A percentile compares a stretch with the other conserved stretches of the same genome.
Conservation (phyloP, 441 rosid species). For the Bruguiera hainesii region DNA sequence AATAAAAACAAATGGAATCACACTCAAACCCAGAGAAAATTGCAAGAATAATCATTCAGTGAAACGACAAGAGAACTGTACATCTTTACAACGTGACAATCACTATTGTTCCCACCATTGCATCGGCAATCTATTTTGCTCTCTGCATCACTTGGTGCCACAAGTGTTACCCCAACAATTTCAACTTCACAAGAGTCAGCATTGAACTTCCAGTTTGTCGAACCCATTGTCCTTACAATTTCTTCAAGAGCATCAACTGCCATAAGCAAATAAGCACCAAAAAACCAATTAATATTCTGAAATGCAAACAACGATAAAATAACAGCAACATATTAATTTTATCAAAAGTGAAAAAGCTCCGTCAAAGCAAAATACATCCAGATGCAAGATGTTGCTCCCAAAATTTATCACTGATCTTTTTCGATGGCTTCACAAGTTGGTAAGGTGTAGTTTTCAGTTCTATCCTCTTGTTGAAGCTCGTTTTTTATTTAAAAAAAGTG, state of each 20-base stretch:
- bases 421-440: neutral
- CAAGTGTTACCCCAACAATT: slow-evolving; percentile 44
- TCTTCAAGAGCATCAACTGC: slow-evolving; percentile 59
- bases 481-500: neutral
- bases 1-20: neutral
- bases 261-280: slow-evolving; percentile 22
- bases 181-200: slow-evolving; percentile 44
- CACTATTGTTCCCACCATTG: slow-evolving; percentile 32
- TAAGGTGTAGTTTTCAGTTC: neutral
- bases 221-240: slow-evolving; percentile 52
- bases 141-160: slow-evolving; percentile 31
- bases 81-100: slow-evolving; percentile 55
- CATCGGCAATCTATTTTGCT: slow-evolving; percentile 44
- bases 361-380: neutral
- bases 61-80: slow-evolving; percentile 28
- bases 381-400: neutral
- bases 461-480: neutral
- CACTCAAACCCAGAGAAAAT: neutral
- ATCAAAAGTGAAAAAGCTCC: neutral
- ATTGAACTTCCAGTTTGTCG: slow-evolving; percentile 56
- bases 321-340: neutral
- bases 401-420: neutral
- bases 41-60: neutral
- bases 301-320: neutral
- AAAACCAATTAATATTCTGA: slow-evolving; percentile 2